phyloP scores from a whole-genome alignment of 2,329 filamentous ascomycete species.

The Aspergillus sp. region DNA sequence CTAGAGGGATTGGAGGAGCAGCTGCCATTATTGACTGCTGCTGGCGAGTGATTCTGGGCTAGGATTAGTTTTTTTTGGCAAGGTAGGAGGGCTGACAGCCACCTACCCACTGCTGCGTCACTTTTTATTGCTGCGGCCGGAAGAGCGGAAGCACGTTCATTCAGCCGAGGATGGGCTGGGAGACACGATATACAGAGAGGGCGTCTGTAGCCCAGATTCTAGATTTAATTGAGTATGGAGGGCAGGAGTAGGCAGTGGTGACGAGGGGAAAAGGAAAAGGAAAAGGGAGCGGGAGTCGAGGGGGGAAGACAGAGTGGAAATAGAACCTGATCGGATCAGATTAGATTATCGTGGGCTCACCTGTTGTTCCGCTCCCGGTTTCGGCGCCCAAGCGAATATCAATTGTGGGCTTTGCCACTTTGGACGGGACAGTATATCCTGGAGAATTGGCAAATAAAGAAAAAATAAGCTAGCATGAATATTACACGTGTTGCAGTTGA shows the following conservation, averaged over 20 bases:
- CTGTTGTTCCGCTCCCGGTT: conserved; percentile 8
- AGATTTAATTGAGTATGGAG: not conserved
- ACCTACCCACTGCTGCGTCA: conserved; percentile 7
- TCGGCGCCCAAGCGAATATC: too few relatives aligned
- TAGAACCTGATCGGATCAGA: conserved; percentile 22
- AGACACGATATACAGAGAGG: not conserved
- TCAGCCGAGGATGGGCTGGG: conserved; percentile 8
- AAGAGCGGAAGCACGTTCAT: conserved; percentile 27
- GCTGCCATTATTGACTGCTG: conserved; percentile 23
- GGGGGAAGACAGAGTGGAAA: conserved; percentile 6
- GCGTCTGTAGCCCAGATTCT: not conserved
- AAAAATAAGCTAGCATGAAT: too few relatives aligned
- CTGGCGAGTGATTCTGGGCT: not conserved
- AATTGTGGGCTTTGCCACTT: too few relatives aligned
- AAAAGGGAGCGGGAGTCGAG: conserved; percentile 1
- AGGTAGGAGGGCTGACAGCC: not conserved
- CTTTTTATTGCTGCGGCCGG: conserved; percentile 20
- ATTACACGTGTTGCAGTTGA: too few relatives aligned
- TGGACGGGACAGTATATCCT: too few relatives aligned
- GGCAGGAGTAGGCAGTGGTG: not conserved
- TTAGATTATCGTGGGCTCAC: conserved; percentile 22
- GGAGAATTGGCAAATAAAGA: too few relatives aligned
- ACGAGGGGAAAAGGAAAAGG: conserved; percentile 4
- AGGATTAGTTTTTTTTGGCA: not conserved
- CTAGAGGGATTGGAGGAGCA: conserved; percentile 29